A percentile compares a stretch with the other conserved stretches of the same genome.
Evolutionary conservation across 345 rosid species (phyloP).

Genomic region (Viola odorata): DNA sequence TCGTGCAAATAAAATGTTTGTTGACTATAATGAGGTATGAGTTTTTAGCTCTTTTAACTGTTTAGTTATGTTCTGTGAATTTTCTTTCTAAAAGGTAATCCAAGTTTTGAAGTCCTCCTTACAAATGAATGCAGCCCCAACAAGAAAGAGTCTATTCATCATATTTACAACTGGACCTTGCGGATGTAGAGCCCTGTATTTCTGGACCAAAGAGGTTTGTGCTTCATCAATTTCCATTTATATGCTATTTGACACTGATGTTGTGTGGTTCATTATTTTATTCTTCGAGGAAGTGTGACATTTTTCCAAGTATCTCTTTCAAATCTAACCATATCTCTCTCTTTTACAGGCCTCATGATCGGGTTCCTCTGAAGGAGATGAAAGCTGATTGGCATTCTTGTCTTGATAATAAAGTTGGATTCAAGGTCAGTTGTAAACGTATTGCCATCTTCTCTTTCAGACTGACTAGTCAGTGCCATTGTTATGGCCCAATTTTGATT

Average conservation of each 20-base stretch:
- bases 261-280: background rate
- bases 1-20: slow-evolving; percentile 95
- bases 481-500: background rate
- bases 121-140: slow-evolving; percentile 54
- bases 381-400: slow-evolving; percentile 99
- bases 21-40: slow-evolving; percentile 86
- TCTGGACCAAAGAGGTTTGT: slow-evolving; percentile 93
- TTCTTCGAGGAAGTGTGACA: background rate
- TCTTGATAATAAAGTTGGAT: slow-evolving; percentile 81
- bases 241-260: background rate
- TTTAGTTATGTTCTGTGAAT: slow-evolving; percentile 1
- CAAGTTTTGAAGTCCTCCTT: slow-evolving; percentile 2
- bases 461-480: too few species aligned
- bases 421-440: slow-evolving; percentile 53
- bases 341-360: slow-evolving; percentile 84
- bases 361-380: slow-evolving; percentile 88
- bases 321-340: slow-evolving; percentile 8
- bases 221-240: slow-evolving; percentile 6
- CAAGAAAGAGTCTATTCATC: slow-evolving; percentile 79
- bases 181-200: slow-evolving; percentile 84
- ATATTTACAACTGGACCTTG: slow-evolving; percentile 70
- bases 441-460: background rate
- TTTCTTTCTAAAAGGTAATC: background rate
- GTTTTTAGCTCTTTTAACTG: background rate
- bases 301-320: background rate